Evolutionary conservation across 1,284 basidiomycete genomes (phyloP).

Genomic region (Waitea zeae): DNA sequence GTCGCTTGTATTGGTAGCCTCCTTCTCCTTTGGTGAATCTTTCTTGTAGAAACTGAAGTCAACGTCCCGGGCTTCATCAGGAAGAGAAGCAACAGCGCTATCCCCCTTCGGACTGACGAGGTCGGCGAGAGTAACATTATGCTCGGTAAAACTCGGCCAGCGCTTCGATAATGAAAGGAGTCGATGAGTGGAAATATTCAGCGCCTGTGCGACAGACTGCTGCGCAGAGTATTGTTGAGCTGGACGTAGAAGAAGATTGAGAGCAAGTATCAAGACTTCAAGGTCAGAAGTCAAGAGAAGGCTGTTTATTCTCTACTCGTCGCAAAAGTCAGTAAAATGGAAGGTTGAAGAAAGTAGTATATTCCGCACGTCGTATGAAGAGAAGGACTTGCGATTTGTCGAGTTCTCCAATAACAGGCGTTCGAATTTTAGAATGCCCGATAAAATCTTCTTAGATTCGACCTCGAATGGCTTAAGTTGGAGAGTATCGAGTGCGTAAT

Average conservation of each 20-base stretch:
- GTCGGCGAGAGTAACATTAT: constrained; percentile 52
- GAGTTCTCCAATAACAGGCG: constrained; percentile 91
- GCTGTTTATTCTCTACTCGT: constrained; percentile 55
- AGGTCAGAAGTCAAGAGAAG: constrained; percentile 81
- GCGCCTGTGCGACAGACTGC: constrained; percentile 57
- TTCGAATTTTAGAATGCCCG: constrained; percentile 79
- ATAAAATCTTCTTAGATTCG: constrained; percentile 58
- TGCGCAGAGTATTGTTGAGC: constrained; percentile 89
- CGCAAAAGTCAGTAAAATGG: constrained; percentile 9
- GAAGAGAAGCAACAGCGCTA: constrained; percentile 37
- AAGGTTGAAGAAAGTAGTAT: too few relatives aligned
- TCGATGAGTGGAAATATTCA: constrained; percentile 61
- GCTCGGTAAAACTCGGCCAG: constrained; percentile 62
- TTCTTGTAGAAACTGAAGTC: constrained; percentile 62
- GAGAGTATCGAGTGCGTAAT: constrained; percentile 71
- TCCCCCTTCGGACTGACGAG: constrained; percentile 37
- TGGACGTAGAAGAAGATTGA: constrained; percentile 81
- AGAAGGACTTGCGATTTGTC: constrained; percentile 93
- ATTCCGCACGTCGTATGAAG: constrained; percentile 82
- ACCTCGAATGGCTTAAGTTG: constrained; percentile 74
- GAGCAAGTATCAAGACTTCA: constrained; percentile 70
- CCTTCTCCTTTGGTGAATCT: too few relatives aligned
- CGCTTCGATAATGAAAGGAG: constrained; percentile 54
- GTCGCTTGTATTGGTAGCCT: constrained; percentile 6
- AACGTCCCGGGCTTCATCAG: constrained; percentile 54